Conservation (phyloP, 345 rosid genomes). For the Citrus reticulata region DNA sequence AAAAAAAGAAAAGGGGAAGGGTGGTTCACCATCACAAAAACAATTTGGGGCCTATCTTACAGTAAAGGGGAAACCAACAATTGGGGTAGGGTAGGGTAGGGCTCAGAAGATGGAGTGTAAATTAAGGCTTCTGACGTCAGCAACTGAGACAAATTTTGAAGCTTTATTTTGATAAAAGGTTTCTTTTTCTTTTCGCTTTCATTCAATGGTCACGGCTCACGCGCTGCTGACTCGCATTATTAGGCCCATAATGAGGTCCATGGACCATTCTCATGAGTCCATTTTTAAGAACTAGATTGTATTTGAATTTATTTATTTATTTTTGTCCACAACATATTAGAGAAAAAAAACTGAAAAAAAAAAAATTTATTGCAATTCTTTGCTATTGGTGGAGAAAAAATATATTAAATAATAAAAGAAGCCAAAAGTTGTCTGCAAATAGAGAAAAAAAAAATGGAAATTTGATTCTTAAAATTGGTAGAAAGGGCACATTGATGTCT, state of each 20-base stretch:
- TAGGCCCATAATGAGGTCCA: conserved; percentile 10
- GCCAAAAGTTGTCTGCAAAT: no score
- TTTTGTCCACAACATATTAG: no score
- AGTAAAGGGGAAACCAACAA: not conserved
- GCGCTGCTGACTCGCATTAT: not conserved
- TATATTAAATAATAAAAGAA: no score
- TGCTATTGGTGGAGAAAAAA: no score
- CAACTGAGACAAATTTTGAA: not conserved
- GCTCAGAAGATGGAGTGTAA: conserved; percentile 23
- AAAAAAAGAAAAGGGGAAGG: no score
- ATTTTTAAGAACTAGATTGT: not conserved
- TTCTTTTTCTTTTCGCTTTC: not conserved
- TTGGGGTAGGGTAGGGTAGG: not conserved
- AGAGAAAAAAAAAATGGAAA: not conserved
- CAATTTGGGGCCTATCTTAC: not conserved
- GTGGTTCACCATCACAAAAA: not conserved
- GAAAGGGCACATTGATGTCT: not conserved
- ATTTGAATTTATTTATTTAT: not conserved
- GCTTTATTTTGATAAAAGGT: not conserved
- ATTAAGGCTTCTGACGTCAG: conserved; percentile 23
- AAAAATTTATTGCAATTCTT: no score
- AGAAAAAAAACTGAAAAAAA: no score
- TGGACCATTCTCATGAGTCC: conserved; percentile 10
- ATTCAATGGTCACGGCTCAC: conserved; percentile 4
- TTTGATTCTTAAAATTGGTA: not conserved